Percentiles rank a stretch among this genome's conserved stretches.
Conservation (phyloP, 768 basidiomycete genomes). For the Agaricus subrufescens region DNA sequence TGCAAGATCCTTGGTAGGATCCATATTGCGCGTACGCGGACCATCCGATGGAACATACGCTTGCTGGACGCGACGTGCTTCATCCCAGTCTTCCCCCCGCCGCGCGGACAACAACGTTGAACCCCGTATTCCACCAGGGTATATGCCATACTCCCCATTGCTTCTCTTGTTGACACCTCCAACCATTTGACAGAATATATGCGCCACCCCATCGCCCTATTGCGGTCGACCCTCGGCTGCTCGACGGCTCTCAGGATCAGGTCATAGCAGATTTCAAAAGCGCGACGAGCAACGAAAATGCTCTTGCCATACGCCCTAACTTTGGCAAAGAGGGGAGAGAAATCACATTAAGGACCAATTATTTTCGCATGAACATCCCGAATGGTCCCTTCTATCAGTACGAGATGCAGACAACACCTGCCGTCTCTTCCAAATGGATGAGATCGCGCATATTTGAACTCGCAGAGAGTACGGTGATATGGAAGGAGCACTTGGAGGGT, state of each 20-base stretch:
- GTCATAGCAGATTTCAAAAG: constrained; percentile 33
- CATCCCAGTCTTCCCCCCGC: no score
- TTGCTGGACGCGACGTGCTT: no score
- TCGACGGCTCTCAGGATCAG: constrained; percentile 34
- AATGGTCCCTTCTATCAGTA: constrained; percentile 56
- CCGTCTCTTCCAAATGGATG: constrained; percentile 45
- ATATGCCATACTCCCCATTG: not conserved
- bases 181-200: constrained; percentile 30
- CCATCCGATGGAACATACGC: no score
- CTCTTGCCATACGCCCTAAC: constrained; percentile 55
- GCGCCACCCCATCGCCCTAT: constrained; percentile 29
- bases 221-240: constrained; percentile 37
- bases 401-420: constrained; percentile 49
- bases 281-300: constrained; percentile 26
- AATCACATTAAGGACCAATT: constrained; percentile 60
- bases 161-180: not conserved
- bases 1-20: no score
- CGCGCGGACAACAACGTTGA: no score
- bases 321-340: constrained; percentile 47
- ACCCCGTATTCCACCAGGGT: constrained; percentile 29
- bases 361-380: constrained; percentile 54
- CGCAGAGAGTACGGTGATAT: constrained; percentile 47
- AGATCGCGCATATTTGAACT: constrained; percentile 60
- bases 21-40: no score
- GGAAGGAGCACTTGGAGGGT: constrained; percentile 39